Evolutionary conservation across 305 asterid species (phyloP).

Genomic region (Fraxinus latifolia): DNA sequence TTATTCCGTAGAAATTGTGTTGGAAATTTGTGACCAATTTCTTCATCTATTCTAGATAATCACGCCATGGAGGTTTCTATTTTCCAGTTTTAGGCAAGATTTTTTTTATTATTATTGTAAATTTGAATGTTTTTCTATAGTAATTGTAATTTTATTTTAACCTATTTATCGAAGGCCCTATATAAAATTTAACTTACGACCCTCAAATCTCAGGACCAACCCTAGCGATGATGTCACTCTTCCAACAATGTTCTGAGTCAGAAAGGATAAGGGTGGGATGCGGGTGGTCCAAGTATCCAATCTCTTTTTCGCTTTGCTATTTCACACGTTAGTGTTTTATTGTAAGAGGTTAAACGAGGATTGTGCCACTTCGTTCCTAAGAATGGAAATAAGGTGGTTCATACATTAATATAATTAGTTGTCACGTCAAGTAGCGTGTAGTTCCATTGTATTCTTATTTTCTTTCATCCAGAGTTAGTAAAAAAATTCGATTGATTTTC

Average conservation of each 20-base stretch:
- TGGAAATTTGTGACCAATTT: not conserved
- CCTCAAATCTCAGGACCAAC: not conserved
- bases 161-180: not conserved
- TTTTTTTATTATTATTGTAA: too few relatives aligned
- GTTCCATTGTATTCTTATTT: not conserved
- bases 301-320: not conserved
- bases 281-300: not conserved
- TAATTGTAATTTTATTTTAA: not conserved
- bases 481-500: too few relatives aligned
- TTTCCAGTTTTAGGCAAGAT: not conserved
- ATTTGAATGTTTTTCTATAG: not conserved
- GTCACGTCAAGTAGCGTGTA: not conserved
- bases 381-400: not conserved
- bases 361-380: not conserved
- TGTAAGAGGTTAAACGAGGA: not conserved
- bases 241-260: not conserved
- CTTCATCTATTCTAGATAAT: not conserved
- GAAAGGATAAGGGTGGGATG: not conserved
- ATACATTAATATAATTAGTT: not conserved
- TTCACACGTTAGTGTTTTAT: not conserved
- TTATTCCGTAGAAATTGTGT: too few relatives aligned
- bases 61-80: not conserved
- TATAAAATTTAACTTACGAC: not conserved
- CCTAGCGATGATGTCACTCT: not conserved
- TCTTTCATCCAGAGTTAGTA: not conserved